A percentile compares a stretch with the other conserved stretches of the same genome.
These are phyloP conservation scores for Kuraishia borneana DNA, from an alignment of 805 yeast genomes.

Conservation along the genomic window DNA sequence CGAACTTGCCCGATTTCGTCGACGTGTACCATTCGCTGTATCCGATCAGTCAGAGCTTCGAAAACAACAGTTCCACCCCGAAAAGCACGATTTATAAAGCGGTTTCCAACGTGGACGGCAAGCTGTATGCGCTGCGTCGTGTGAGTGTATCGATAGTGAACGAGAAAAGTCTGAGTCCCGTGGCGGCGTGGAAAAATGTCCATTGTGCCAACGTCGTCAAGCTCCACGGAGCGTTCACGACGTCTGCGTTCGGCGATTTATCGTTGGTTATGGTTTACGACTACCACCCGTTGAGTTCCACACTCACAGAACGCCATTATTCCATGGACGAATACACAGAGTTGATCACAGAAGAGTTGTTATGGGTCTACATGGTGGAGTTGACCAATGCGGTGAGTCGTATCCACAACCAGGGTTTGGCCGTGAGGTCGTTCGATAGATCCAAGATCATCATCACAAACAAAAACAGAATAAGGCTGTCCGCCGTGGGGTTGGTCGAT, in stretches of 20 bases:
- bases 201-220: slow-evolving; percentile 49
- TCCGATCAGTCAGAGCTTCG: slow-evolving; percentile 54
- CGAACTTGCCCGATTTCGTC: slow-evolving; percentile 65
- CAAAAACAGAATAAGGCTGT: slow-evolving; percentile 58
- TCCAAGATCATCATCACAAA: slow-evolving; percentile 66
- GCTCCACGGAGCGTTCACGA: slow-evolving; percentile 74
- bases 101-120: slow-evolving; percentile 68
- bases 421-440: slow-evolving; percentile 51
- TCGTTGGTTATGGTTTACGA: slow-evolving; percentile 75
- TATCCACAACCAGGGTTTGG: slow-evolving; percentile 54
- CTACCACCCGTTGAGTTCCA: slow-evolving; percentile 67
- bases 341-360: slow-evolving; percentile 46
- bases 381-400: slow-evolving; percentile 56
- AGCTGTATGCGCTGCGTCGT: slow-evolving; percentile 64
- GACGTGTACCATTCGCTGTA: slow-evolving; percentile 75
- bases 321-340: slow-evolving; percentile 28
- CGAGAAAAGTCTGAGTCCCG: slow-evolving; percentile 47
- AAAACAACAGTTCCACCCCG: slow-evolving; percentile 21
- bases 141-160: slow-evolving; percentile 41
- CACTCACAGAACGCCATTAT: slow-evolving; percentile 59
- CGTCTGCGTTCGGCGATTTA: slow-evolving; percentile 73
- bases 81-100: slow-evolving; percentile 63
- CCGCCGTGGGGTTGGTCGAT: slow-evolving; percentile 64
- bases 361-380: slow-evolving; percentile 76
- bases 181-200: slow-evolving; percentile 58